phyloP scores from a whole-genome alignment of 192 early-diverging fungal genomes.

The Coemansia sp. region DNA sequence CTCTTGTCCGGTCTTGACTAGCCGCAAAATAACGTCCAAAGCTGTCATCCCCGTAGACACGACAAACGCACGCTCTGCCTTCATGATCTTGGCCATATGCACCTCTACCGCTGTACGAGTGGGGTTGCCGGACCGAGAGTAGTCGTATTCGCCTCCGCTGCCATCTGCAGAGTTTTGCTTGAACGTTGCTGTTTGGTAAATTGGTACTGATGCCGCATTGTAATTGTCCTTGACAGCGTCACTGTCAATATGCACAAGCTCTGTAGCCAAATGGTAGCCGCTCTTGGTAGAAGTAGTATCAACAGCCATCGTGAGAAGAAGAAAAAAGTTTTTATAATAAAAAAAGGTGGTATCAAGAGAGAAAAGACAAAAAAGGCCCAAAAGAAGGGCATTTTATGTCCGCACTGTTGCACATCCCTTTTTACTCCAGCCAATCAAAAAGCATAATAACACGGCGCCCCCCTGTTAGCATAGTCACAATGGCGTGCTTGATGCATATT shows the following conservation, averaged over 20 bases:
- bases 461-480: conserved; percentile 12
- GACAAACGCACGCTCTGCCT: conserved; percentile 80
- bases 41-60: conserved; percentile 94
- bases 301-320: conserved; percentile 15
- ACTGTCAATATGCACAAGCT: conserved; percentile 75
- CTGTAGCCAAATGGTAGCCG: conserved; percentile 71
- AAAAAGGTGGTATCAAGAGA: not conserved
- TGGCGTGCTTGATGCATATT: conserved; percentile 21
- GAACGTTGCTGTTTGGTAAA: conserved; percentile 98
- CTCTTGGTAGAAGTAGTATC: conserved; percentile 1
- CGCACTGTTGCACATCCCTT: not conserved
- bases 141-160: conserved; percentile 89
- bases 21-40: conserved; percentile 86
- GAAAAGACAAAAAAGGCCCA: not conserved
- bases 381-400: not conserved
- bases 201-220: conserved; percentile 89
- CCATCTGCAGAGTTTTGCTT: conserved; percentile 83
- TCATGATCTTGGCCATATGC: conserved; percentile 95
- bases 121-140: conserved; percentile 95
- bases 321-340: conserved; percentile 9
- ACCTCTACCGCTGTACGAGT: conserved; percentile 92
- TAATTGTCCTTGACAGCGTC: conserved; percentile 78
- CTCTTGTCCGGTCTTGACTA: conserved; percentile 87
- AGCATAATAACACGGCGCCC: conserved; percentile 9
- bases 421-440: conserved; percentile 2